Percentiles rank a stretch among this genome's conserved stretches.
Conservation (phyloP, 768 basidiomycete genomes). For the Leucocoprinus sp. region DNA sequence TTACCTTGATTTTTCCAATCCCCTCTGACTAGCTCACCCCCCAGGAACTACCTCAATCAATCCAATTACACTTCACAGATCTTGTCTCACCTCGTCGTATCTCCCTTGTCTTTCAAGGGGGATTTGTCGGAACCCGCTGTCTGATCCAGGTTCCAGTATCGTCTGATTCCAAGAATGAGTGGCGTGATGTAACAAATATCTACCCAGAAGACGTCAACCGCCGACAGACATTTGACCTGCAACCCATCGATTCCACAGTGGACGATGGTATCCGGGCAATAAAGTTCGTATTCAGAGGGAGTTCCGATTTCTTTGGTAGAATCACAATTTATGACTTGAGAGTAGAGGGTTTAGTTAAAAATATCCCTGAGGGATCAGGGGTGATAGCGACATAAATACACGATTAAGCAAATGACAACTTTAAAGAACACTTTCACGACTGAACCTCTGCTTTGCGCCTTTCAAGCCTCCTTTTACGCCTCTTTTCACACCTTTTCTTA, state of each 20-base stretch:
- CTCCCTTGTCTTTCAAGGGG: slow-evolving; percentile 73
- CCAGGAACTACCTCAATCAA: slow-evolving; percentile 73
- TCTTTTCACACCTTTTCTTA: slow-evolving; percentile 19
- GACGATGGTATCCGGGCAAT: slow-evolving; percentile 35
- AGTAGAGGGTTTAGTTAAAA: slow-evolving; percentile 24
- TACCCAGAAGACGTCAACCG: slow-evolving; percentile 80
- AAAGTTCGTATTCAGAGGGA: slow-evolving; percentile 68
- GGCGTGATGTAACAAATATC: slow-evolving; percentile 45
- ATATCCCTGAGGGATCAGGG: background rate
- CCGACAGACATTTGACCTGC: slow-evolving; percentile 57
- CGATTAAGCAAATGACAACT: background rate
- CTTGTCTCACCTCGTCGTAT: slow-evolving; percentile 50
- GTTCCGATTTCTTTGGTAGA: slow-evolving; percentile 82
- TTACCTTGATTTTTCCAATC: background rate
- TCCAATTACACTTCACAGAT: slow-evolving; percentile 52
- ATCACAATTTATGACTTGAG: slow-evolving; percentile 64
- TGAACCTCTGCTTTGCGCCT: slow-evolving; percentile 15
- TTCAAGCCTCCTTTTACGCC: slow-evolving; percentile 18
- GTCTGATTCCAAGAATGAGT: slow-evolving; percentile 27
- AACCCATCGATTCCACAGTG: slow-evolving; percentile 16
- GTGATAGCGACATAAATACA: slow-evolving; percentile 5
- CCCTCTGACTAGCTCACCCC: background rate
- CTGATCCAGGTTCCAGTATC: slow-evolving; percentile 32
- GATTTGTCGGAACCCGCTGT: slow-evolving; percentile 72
- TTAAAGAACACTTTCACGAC: slow-evolving; percentile 1